phyloP scores from a whole-genome alignment of 495 filamentous ascomycete genomes.

The Penicillium simplicissimum region DNA sequence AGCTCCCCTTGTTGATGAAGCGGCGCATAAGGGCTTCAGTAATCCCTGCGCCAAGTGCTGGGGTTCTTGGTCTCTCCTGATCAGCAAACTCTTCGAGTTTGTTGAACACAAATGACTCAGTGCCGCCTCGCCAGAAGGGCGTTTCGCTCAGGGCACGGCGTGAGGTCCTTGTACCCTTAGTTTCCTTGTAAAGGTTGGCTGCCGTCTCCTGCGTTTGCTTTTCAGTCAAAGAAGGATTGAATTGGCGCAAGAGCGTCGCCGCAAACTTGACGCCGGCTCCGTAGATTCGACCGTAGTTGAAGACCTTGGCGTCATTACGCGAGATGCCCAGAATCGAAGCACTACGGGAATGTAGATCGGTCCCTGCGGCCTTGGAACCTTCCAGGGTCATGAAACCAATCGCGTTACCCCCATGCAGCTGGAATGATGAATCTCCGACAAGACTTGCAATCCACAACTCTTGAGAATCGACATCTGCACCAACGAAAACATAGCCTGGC shows the following conservation, averaged over 20 bases:
- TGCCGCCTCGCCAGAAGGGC: slow-evolving; percentile 93
- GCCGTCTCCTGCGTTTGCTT: slow-evolving; percentile 73
- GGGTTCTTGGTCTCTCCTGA: slow-evolving; percentile 86
- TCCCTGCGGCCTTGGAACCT: slow-evolving; percentile 89
- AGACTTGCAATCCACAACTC: slow-evolving; percentile 98
- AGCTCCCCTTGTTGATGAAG: slow-evolving; percentile 85
- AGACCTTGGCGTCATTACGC: slow-evolving; percentile 93
- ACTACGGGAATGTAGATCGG: slow-evolving; percentile 93
- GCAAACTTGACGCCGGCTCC: slow-evolving; percentile 94
- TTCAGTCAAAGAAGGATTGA: slow-evolving; percentile 82
- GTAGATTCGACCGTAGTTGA: slow-evolving; percentile 98
- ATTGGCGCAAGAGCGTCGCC: slow-evolving; percentile 83
- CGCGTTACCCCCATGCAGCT: slow-evolving; percentile 91
- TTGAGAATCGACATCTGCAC: slow-evolving; percentile 97
- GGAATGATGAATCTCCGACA: slow-evolving; percentile 91
- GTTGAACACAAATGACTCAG: slow-evolving; percentile 98
- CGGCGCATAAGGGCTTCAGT: slow-evolving; percentile 90
- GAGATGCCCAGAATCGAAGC: slow-evolving; percentile 90
- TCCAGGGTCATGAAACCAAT: slow-evolving; percentile 99
- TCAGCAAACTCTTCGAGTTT: slow-evolving; percentile 95
- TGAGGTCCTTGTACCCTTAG: slow-evolving; percentile 80
- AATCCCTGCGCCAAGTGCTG: slow-evolving; percentile 93
- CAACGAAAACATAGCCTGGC: slow-evolving; percentile 88
- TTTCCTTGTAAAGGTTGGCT: slow-evolving; percentile 77
- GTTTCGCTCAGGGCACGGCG: slow-evolving; percentile 67